Evolutionary conservation across 192 early-diverging fungal genomes (phyloP).

Genomic region (Kickxella alabastrina): DNA sequence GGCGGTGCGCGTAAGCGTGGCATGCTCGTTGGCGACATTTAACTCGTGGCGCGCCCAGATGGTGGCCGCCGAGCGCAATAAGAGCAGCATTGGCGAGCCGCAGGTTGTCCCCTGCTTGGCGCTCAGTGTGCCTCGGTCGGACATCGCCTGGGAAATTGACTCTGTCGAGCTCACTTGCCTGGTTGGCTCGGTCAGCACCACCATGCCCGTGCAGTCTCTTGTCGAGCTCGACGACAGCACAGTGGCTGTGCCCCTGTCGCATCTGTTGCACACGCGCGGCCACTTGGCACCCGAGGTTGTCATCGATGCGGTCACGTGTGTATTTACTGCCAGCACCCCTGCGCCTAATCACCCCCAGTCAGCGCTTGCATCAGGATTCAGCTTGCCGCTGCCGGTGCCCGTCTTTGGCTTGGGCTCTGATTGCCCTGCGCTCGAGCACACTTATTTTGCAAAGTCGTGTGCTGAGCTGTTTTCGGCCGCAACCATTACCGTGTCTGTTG

Average conservation of each 20-base stretch:
- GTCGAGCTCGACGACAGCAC: neutral
- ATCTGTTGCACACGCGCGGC: neutral
- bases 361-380: neutral
- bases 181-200: neutral
- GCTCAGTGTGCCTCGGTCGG: neutral
- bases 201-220: neutral
- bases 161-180: neutral
- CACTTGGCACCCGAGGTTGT: neutral
- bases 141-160: neutral
- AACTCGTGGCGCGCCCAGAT: constrained; percentile 9
- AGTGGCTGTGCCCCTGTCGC: neutral
- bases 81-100: neutral
- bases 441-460: neutral
- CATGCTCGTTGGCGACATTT: constrained; percentile 12
- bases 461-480: neutral
- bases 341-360: too few relatives aligned
- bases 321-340: neutral
- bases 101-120: neutral
- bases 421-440: too few relatives aligned
- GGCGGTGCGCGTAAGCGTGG: neutral
- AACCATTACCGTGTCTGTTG: neutral
- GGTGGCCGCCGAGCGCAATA: neutral
- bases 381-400: neutral
- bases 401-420: neutral
- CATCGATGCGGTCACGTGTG: neutral